Conservation (phyloP, 768 basidiomycete species). For the Kwoniella sp. region DNA sequence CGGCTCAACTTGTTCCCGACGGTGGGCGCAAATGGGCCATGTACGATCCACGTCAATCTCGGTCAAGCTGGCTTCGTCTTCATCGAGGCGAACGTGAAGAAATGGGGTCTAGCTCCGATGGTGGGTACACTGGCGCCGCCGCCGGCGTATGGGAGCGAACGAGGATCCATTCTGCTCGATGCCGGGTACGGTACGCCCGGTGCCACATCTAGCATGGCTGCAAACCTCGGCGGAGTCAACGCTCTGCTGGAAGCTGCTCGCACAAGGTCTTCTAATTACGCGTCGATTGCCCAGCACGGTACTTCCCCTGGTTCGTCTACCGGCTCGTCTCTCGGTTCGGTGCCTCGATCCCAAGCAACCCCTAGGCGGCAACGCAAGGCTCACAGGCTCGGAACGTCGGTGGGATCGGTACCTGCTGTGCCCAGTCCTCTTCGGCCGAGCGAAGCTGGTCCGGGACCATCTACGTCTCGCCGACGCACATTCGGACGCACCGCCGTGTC, state of each 20-base stretch:
- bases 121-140: constrained; percentile 95
- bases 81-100: constrained; percentile 99
- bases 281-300: constrained; percentile 3
- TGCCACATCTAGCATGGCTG: constrained; percentile 7
- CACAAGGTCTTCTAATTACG: constrained; percentile 10
- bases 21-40: constrained; percentile 91
- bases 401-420: constrained; percentile 28
- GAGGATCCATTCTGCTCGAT: constrained; percentile 90
- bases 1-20: constrained; percentile 94
- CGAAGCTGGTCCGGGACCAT: constrained; percentile 37
- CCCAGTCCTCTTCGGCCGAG: constrained; percentile 28
- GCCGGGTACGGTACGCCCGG: constrained; percentile 62
- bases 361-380: constrained; percentile 1
- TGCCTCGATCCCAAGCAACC: no score
- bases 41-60: constrained; percentile 93
- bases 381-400: constrained; percentile 25
- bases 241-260: constrained; percentile 37
- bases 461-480: constrained; percentile 27
- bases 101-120: constrained; percentile 97
- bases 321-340: background rate
- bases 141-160: constrained; percentile 94
- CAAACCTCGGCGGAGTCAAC: constrained; percentile 17
- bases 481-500: constrained; percentile 6
- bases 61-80: constrained; percentile 98
- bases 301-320: constrained; percentile 19